Evolutionary conservation across 768 basidiomycete species (phyloP), one percentile per base, ranked within the genome.

Genomic region (Xerocomellus amylosporus): DNA sequence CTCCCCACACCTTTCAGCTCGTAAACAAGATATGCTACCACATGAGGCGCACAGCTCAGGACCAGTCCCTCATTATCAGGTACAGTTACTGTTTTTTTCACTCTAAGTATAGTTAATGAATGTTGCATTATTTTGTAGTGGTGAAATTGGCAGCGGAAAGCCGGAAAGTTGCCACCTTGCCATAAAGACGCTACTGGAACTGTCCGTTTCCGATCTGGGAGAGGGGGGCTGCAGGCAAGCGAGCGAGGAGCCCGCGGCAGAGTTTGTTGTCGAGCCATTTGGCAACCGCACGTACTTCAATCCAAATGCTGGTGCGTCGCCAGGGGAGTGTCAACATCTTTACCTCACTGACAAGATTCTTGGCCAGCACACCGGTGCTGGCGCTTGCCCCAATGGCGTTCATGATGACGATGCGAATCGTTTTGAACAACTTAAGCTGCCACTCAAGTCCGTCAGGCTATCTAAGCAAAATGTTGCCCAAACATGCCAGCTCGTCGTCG

Each of bases 401-500:
- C 79, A 79, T 44, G 85, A 88, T 49, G 91, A 95, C 48, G 95
- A 99, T 66, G 85, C 82, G 17, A 74, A 82, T 44, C 84, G 91
- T 9, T 98, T 98, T 65, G 91, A 93, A 58, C 94, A 96, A 68
- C 86, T 98, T 64, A 98, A 98, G 74, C 75, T 89, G 61, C 95
- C 93, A 0, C 83, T 99, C 68, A 98, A 98, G 76, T 82, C 85
- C 13, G 86, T 98, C 39, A 96, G 95, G 0, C 79, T 98, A 56
- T 94, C 93, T 8, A 98, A 98, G 69, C 83, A 93, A 31, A 88
- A 93, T 58, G 94, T 99, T 50, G 94, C 95, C 0, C 93, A 97
- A 67, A 89, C 93, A 0, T 98, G 93, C 69, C 96, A 98, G 70
- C 83, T 98, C 46, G 71, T 98, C 49, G 95, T 96, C 13, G 91